phyloP scores from a whole-genome alignment of 257 asterid genomes.

The Penstemon newberryi region DNA sequence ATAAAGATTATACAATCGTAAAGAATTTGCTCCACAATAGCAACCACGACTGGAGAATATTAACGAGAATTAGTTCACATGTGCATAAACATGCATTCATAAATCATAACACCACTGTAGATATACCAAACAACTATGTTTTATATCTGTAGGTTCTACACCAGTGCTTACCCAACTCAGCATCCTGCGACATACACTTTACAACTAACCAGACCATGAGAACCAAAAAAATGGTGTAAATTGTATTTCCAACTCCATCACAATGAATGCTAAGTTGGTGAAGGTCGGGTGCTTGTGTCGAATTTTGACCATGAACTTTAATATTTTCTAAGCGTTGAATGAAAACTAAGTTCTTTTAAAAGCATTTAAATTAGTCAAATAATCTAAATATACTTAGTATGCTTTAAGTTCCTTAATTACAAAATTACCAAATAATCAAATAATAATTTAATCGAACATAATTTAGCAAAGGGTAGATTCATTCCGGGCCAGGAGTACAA shows the following conservation, averaged over 20 bases:
- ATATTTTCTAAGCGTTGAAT: too few species aligned
- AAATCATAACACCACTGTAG: conserved; percentile 15
- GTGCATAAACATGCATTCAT: neutral
- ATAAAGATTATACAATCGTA: neutral
- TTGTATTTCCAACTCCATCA: too few species aligned
- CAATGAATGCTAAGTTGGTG: too few species aligned
- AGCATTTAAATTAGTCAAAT: too few species aligned
- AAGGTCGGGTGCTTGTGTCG: too few species aligned
- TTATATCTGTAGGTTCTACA: conserved; percentile 14
- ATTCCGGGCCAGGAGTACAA: neutral
- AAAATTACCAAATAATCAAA: too few species aligned
- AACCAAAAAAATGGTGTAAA: neutral
- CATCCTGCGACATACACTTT: neutral
- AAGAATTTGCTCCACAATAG: conserved; percentile 15
- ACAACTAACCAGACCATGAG: neutral
- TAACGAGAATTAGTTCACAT: conserved; percentile 13
- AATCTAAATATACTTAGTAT: too few species aligned
- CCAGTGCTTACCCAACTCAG: conserved; percentile 12
- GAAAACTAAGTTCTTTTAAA: too few species aligned
- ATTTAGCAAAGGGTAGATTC: too few species aligned
- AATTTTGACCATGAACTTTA: too few species aligned
- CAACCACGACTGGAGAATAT: neutral
- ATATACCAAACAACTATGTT: conserved; percentile 3
- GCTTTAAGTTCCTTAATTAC: too few species aligned
- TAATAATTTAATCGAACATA: too few species aligned